These are phyloP conservation scores for Eucalyptus sideroxylon DNA, from an alignment of 345 rosid genomes.

Conservation along the genomic window DNA sequence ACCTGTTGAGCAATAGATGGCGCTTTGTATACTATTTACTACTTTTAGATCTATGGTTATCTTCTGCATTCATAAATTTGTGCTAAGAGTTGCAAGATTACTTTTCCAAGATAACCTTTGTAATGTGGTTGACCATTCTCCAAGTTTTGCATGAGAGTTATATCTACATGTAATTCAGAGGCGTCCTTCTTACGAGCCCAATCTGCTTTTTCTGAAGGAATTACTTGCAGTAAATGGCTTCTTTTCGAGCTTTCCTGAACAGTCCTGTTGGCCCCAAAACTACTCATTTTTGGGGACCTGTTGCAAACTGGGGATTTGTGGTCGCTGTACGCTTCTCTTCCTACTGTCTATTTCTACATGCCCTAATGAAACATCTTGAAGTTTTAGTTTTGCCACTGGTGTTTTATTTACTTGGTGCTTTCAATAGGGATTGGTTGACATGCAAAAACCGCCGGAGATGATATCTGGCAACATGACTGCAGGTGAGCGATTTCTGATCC, in stretches of 20 bases:
- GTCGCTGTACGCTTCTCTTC: constrained; percentile 41
- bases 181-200: neutral
- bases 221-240: constrained; percentile 29
- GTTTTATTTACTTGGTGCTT: neutral
- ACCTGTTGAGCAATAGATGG: neutral
- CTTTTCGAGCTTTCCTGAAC: constrained; percentile 64
- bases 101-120: neutral
- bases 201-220: neutral
- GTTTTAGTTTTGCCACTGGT: neutral
- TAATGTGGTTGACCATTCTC: neutral
- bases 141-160: neutral
- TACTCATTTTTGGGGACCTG: constrained; percentile 86
- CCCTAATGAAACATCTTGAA: neutral
- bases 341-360: neutral
- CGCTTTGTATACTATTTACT: neutral
- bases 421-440: constrained; percentile 74
- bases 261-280: constrained; percentile 86
- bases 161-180: neutral
- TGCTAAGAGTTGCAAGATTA: neutral
- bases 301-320: constrained; percentile 88
- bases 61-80: neutral
- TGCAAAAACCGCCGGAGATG: constrained; percentile 86
- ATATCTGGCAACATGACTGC: constrained; percentile 41
- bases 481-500: neutral
- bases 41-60: neutral